Evolutionary conservation across 768 basidiomycete genomes (phyloP), one percentile per base, ranked within the genome.

Genomic region (Gymnopilus dilepis): DNA sequence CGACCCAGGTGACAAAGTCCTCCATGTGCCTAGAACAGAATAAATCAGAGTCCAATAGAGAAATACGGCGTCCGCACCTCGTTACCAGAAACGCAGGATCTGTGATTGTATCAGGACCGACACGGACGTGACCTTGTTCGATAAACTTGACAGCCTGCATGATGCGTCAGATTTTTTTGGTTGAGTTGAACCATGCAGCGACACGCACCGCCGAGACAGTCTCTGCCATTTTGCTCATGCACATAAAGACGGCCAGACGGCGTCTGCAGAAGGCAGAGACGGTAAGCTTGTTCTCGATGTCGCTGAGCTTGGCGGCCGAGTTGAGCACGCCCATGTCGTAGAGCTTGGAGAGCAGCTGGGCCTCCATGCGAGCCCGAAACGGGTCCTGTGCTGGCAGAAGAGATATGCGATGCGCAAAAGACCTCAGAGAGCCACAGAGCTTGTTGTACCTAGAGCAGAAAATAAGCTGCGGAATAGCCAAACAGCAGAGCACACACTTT

Each of bases 1-100:
- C 96, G 21, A 99, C 96, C 97, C 97, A 99, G 34, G 97, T 99
- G 45, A 99, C 94, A 76, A 96, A 99, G 82, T 99, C 97, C 72
- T 99, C 95, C 95, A 97, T 96, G 66, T 95, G 92, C 69, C 97
- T 93, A 42, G 63, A n/a, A 52, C 55, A 24, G 24, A 53, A 43
- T 61, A 30, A 50, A 47, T 21, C 59, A 58, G 37, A 53, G 13
- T 45, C 59, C 38, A 57, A 53, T 24, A 55, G 17, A 38, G 2
- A n/a, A 47, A 8, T 11, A 22, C 50, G 37, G 48, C 59, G 82
- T 30, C 67, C 22, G 21, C 45, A 88, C 92, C 93, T 82, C 40
- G 94, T 97, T 61, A 99, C 95, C 54, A 99, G 83, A 79, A 89
- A 97, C 1, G 96, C 97, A 2, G 97, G 97, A 74, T 99, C 97